These are phyloP conservation scores for Salpingoeca rosetta DNA, from an alignment of 78 protist species.

Conservation along the genomic window DNA sequence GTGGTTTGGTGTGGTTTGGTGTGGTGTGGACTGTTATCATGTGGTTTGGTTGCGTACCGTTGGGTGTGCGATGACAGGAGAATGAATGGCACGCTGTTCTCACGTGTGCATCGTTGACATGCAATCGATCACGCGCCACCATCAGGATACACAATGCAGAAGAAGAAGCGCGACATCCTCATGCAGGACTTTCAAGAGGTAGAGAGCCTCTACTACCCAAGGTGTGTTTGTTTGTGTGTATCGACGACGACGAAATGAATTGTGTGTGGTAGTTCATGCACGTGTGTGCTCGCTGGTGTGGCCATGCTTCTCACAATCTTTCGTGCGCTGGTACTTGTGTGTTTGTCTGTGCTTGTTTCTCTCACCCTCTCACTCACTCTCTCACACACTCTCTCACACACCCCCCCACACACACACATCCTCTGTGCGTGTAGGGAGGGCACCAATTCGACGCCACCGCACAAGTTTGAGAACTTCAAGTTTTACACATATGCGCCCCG, in stretches of 20 bases:
- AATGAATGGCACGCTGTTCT: neutral
- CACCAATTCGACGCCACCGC: slow-evolving; percentile 10
- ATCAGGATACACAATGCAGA: neutral
- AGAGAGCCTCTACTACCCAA: neutral
- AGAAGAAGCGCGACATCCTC: neutral
- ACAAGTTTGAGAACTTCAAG: neutral
- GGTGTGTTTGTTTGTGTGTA: neutral
- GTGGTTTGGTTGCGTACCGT: neutral
- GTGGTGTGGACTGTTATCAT: too few species aligned
- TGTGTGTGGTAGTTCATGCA: too few species aligned
- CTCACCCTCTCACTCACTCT: too few species aligned
- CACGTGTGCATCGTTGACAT: neutral
- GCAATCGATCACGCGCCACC: neutral
- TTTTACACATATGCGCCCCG: slow-evolving; percentile 64
- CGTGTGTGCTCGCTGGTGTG: too few species aligned
- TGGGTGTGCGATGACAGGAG: neutral
- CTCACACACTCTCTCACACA: too few species aligned
- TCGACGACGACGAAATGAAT: too few species aligned
- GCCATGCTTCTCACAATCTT: too few species aligned
- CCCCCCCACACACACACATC: too few species aligned
- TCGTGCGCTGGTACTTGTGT: too few species aligned
- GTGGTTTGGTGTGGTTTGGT: too few species aligned
- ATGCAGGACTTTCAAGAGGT: slow-evolving; percentile 8
- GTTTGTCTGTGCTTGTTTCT: too few species aligned
- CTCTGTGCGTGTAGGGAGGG: too few species aligned